Evolutionary conservation across 768 basidiomycete species (phyloP), one percentile per base, ranked within the genome.

Genomic region (Lactarius deliciosus): DNA sequence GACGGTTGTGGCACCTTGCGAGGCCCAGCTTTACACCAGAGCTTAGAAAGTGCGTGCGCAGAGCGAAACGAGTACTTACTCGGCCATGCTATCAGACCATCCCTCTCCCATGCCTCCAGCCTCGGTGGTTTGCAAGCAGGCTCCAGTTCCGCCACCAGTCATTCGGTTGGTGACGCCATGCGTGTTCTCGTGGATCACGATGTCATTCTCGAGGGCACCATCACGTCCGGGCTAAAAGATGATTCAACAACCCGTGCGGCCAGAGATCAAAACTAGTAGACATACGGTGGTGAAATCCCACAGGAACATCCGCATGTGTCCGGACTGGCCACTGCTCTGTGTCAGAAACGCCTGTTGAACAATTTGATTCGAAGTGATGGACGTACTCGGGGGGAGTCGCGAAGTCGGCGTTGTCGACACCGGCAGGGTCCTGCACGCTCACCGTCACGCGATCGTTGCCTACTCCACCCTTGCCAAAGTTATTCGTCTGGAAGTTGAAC

Each of bases 61-160:
- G 20, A 28, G 15, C 7, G 13, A 11, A 40, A 20, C 43, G 22
- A n/a, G 16, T 5, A 61, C 65, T 25, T 56, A 73, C 72, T 74
- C 72, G 7, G 74, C 74, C 45, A 74, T 65, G 10, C 73, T 66
- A 74, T 87, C 87, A 4, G 83, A 83, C 86, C 86, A 89, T n/a
- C 86, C 87, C 74, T 90, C 88, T 54, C 87, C 87, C 81, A 89
- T 81, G 18, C 87, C 88, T 25, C 85, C 84, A 3, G 87, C 79
- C 72, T 89, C 88, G 36, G 79, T 79, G 32, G 81, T 85, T 72
- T 87, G 84, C 67, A 89, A 76, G 77, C 88, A 89, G 20, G 84
- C 76, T 54, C 82, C 83, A 32, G 81, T 82, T 30, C 82, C 83
- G 41, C 84, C 82, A n/a, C 84, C 84, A 15, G 82, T 84, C 77